Conservation (phyloP, 1,284 basidiomycete species). For the Trametes polyzona region DNA sequence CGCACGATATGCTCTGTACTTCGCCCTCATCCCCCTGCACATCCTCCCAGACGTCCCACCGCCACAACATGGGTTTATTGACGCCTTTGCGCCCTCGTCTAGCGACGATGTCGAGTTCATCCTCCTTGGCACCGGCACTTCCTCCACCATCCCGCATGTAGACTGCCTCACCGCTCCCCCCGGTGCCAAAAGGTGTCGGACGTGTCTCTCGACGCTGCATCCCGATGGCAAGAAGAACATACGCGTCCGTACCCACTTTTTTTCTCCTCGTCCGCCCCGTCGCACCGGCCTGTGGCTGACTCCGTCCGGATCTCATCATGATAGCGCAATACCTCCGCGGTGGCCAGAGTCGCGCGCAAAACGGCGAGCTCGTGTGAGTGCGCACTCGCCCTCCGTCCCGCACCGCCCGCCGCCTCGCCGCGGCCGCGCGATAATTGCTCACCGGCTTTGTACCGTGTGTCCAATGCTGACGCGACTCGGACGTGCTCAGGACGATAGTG, state of each 20-base stretch:
- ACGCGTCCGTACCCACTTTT: slow-evolving; percentile 37
- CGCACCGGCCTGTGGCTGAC: slow-evolving; percentile 4
- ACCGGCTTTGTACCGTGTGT: background rate
- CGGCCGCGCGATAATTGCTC: background rate
- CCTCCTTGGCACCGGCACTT: slow-evolving; percentile 79
- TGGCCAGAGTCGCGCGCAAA: slow-evolving; percentile 56
- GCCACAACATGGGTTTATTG: slow-evolving; percentile 29
- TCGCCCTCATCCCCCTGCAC: background rate
- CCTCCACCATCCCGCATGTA: slow-evolving; percentile 66
- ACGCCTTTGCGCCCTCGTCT: slow-evolving; percentile 13
- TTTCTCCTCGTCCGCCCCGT: background rate
- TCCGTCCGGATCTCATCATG: slow-evolving; percentile 5
- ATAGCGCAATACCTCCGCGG: slow-evolving; percentile 71
- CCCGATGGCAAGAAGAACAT: slow-evolving; percentile 75
- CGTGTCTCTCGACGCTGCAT: slow-evolving; percentile 68
- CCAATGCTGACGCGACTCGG: background rate
- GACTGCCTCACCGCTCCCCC: slow-evolving; percentile 66
- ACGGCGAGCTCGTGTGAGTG: slow-evolving; percentile 58
- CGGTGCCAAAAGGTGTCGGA: slow-evolving; percentile 52
- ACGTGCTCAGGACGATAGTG: slow-evolving; percentile 61
- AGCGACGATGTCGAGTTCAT: slow-evolving; percentile 55
- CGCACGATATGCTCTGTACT: background rate
- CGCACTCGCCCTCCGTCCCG: background rate
- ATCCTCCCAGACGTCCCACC: background rate
- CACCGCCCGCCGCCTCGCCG: background rate